A percentile compares a stretch with the other conserved stretches of the same genome.
Conservation (phyloP, 805 yeast genomes). For the Candida patagonica region DNA sequence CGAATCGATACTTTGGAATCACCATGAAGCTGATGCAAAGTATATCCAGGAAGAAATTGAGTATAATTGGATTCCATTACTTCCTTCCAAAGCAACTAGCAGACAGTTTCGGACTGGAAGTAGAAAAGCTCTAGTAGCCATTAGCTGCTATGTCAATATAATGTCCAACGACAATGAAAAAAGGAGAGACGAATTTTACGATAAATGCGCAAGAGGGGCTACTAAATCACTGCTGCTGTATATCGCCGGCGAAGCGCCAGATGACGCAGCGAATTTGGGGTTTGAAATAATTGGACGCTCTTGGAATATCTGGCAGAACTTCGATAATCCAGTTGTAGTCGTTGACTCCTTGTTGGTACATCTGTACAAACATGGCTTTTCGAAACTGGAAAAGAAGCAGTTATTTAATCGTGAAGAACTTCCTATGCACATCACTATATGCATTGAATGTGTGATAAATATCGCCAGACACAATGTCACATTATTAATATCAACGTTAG, state of each 20-base stretch:
- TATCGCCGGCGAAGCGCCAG: slow-evolving; percentile 11
- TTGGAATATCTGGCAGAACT: slow-evolving; percentile 19
- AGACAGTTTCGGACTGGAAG: slow-evolving; percentile 2
- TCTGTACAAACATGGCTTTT: slow-evolving; percentile 13
- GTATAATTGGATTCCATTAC: slow-evolving; percentile 5
- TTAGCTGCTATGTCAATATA: slow-evolving; percentile 3
- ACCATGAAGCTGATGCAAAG: neutral
- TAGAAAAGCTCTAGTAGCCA: slow-evolving; percentile 7
- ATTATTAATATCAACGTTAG: slow-evolving; percentile 16
- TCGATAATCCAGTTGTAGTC: slow-evolving; percentile 17
- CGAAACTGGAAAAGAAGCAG: slow-evolving; percentile 2
- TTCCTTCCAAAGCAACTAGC: slow-evolving; percentile 7
- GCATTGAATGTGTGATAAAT: slow-evolving; percentile 13
- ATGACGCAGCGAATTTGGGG: slow-evolving; percentile 10
- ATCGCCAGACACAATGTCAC: slow-evolving; percentile 16
- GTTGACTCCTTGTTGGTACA: slow-evolving; percentile 12
- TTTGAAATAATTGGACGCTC: slow-evolving; percentile 17
- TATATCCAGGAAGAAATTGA: neutral
- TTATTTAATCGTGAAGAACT: neutral
- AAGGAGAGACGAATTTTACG: neutral
- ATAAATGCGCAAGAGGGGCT: slow-evolving; percentile 8
- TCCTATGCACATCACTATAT: slow-evolving; percentile 2
- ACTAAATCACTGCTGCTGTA: slow-evolving; percentile 15
- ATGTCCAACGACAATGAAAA: neutral
- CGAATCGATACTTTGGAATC: neutral